These are phyloP conservation scores for Phytophthora sansomeana DNA, from an alignment of 352 stramenopile genomes.

Conservation along the genomic window DNA sequence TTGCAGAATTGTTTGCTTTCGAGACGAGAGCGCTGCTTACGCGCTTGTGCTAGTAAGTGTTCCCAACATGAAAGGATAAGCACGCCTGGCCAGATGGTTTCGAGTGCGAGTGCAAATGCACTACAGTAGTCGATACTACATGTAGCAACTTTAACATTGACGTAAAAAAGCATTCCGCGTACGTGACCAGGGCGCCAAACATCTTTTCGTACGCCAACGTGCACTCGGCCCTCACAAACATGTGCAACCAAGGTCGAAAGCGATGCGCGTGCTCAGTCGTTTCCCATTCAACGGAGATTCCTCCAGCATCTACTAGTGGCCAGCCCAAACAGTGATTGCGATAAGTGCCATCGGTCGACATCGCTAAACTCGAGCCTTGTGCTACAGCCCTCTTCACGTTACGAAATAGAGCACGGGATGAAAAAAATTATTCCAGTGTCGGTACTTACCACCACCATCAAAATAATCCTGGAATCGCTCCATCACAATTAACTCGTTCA, in stretches of 20 bases:
- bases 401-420: neutral
- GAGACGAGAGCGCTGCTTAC: neutral
- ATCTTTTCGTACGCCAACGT: conserved; percentile 2
- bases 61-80: neutral
- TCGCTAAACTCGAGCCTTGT: neutral
- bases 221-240: neutral
- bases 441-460: neutral
- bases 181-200: neutral
- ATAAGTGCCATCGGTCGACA: conserved; percentile 19
- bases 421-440: neutral
- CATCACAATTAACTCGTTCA: conserved; percentile 7
- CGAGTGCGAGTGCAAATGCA: too few relatives aligned
- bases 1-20: conserved; percentile 1
- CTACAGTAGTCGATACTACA: neutral
- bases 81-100: neutral
- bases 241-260: conserved; percentile 11
- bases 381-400: neutral
- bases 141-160: neutral
- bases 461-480: conserved; percentile 15
- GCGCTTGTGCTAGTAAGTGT: neutral
- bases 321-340: conserved; percentile 8
- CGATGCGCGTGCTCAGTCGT: conserved; percentile 4
- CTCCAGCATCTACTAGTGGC: conserved; percentile 4
- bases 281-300: conserved; percentile 1
- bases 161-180: neutral